phyloP scores from a whole-genome alignment of 768 basidiomycete species.

The Lepiota brunneoincarnata region DNA sequence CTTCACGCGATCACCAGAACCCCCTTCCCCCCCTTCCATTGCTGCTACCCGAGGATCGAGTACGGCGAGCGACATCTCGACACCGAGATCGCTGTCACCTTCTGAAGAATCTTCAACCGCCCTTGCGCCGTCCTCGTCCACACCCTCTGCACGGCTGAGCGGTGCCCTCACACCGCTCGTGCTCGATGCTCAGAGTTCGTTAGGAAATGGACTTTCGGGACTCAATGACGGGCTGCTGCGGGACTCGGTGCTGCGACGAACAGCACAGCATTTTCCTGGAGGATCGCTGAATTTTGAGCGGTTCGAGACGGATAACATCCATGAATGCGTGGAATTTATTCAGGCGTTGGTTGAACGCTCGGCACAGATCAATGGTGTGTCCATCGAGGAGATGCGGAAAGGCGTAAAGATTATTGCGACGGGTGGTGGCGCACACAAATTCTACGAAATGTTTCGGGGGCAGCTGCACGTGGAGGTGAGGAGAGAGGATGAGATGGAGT shows the following conservation, averaged over 20 bases:
- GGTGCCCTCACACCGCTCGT: conserved; percentile 84
- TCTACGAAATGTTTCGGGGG: conserved; percentile 76
- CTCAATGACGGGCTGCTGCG: conserved; percentile 47
- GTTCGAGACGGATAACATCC: conserved; percentile 90
- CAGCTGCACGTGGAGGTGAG: conserved; percentile 81
- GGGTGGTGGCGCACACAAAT: conserved; percentile 95
- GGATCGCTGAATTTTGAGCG: conserved; percentile 97
- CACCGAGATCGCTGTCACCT: conserved; percentile 44
- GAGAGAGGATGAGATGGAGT: conserved; percentile 98
- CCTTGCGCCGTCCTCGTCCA: conserved; percentile 25
- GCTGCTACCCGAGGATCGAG: conserved; percentile 58
- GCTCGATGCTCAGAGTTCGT: conserved; percentile 44
- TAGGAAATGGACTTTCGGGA: conserved; percentile 32
- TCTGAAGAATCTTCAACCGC: conserved; percentile 27
- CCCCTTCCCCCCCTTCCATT: conserved; percentile 74
- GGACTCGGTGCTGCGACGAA: conserved; percentile 65
- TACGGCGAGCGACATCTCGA: conserved; percentile 42
- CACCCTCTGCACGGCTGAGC: conserved; percentile 40
- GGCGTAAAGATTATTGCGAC: conserved; percentile 98
- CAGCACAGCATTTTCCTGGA: conserved; percentile 85
- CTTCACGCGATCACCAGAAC: conserved; percentile 91
- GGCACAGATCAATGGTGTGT: conserved; percentile 81
- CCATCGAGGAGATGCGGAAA: conserved; percentile 85
- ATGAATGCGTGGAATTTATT: conserved; percentile 83
- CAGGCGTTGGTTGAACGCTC: conserved; percentile 83